These are phyloP conservation scores for Metschnikowia arizonensis DNA, from an alignment of 805 yeast species.

Conservation along the genomic window DNA sequence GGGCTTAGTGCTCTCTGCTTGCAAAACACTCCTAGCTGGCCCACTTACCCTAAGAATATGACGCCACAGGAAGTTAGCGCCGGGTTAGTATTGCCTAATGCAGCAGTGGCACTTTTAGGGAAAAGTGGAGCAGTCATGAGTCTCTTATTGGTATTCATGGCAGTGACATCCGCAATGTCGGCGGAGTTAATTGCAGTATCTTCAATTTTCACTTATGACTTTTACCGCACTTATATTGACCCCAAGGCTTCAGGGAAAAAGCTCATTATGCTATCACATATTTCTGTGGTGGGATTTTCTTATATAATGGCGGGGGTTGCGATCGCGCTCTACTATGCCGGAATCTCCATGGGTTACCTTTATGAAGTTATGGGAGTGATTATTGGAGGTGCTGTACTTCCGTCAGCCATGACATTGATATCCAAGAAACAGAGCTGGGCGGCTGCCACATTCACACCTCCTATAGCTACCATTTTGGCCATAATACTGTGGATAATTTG, in stretches of 20 bases:
- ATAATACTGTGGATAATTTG: slow-evolving; percentile 53
- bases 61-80: slow-evolving; percentile 66
- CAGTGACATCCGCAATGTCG: slow-evolving; percentile 88
- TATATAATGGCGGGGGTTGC: slow-evolving; percentile 77
- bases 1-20: slow-evolving; percentile 80
- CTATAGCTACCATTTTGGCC: slow-evolving; percentile 70
- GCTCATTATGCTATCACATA: slow-evolving; percentile 66
- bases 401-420: slow-evolving; percentile 61
- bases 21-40: slow-evolving; percentile 67
- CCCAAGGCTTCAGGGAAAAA: slow-evolving; percentile 74
- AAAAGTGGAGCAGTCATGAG: slow-evolving; percentile 85
- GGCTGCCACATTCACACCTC: slow-evolving; percentile 75
- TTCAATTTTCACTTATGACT: slow-evolving; percentile 79
- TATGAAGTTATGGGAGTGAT: slow-evolving; percentile 88
- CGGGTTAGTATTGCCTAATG: slow-evolving; percentile 75
- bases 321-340: slow-evolving; percentile 76
- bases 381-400: slow-evolving; percentile 81
- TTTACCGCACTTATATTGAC: slow-evolving; percentile 75
- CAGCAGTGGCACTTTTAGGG: slow-evolving; percentile 82
- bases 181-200: slow-evolving; percentile 89
- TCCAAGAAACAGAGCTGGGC: slow-evolving; percentile 60
- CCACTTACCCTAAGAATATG: slow-evolving; percentile 70
- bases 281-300: slow-evolving; percentile 54
- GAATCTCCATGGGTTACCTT: slow-evolving; percentile 80
- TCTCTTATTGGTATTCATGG: slow-evolving; percentile 78